A percentile compares a stretch with the other conserved stretches of the same genome.
Evolutionary conservation across 805 yeast genomes (phyloP).

Genomic region (Candida coquimbonensis): DNA sequence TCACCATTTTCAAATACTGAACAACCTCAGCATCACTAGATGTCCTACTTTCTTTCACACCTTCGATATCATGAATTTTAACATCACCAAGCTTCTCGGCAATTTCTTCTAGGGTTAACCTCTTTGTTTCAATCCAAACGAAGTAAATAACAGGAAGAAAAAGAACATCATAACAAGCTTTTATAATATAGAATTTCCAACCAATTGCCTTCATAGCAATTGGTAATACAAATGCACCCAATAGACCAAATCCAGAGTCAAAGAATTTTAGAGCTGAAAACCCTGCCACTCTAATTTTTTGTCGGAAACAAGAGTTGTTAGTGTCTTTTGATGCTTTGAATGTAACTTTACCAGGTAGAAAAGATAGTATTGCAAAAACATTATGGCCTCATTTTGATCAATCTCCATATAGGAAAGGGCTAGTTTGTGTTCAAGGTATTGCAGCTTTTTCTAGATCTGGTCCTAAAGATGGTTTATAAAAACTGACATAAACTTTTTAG

Average conservation of each 20-base stretch:
- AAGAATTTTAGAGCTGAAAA: conserved; percentile 5
- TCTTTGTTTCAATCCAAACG: conserved; percentile 26
- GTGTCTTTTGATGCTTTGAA: conserved; percentile 26
- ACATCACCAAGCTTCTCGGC: conserved; percentile 20
- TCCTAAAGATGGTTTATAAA: conserved; percentile 25
- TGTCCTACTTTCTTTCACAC: too few relatives aligned
- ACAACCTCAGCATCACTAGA: too few relatives aligned
- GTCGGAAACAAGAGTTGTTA: conserved; percentile 12
- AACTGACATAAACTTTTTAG: conserved; percentile 22
- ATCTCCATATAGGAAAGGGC: conserved; percentile 17
- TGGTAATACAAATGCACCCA: conserved; percentile 14
- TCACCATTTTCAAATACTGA: too few relatives aligned
- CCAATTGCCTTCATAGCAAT: conserved; percentile 22
- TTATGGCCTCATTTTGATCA: conserved; percentile 27
- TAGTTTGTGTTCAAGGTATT: conserved; percentile 22
- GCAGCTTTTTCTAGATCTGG: conserved; percentile 23
- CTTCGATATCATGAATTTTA: conserved; percentile 3
- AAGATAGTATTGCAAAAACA: conserved; percentile 5
- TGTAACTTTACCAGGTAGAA: conserved; percentile 20
- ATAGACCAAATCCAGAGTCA: conserved; percentile 9
- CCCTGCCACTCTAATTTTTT: neutral
- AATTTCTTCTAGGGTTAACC: conserved; percentile 25
- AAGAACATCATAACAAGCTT: conserved; percentile 20
- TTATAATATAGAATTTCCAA: conserved; percentile 23
- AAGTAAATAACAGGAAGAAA: conserved; percentile 20